phyloP scores from a whole-genome alignment of 2,329 filamentous ascomycete genomes.

The Penicillium sp. region DNA sequence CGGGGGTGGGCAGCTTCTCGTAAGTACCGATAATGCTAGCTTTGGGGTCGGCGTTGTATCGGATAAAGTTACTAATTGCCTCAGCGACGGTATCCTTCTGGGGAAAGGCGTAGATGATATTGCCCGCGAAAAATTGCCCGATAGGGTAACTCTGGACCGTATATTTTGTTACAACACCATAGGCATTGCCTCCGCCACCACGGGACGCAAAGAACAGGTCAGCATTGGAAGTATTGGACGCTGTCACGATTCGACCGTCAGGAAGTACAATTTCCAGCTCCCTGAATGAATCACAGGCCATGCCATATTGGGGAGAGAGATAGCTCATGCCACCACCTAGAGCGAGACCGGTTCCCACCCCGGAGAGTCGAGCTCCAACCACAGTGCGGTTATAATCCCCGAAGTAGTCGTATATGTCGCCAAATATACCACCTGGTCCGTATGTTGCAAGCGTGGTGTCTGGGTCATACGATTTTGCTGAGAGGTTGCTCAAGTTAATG shows the following conservation, averaged over 20 bases:
- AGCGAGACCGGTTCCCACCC: conserved; percentile 25
- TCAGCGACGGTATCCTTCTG: conserved; percentile 26
- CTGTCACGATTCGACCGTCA: conserved; percentile 14
- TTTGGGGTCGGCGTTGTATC: conserved; percentile 34
- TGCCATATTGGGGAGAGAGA: conserved; percentile 25
- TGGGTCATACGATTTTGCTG: conserved; percentile 22
- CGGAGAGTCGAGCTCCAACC: conserved; percentile 23
- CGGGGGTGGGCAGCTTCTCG: conserved; percentile 28
- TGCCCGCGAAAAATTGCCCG: conserved; percentile 27
- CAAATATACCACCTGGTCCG: conserved; percentile 23
- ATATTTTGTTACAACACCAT: conserved; percentile 25
- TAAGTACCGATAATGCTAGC: conserved; percentile 34
- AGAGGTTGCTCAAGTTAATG: conserved; percentile 23
- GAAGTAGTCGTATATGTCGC: conserved; percentile 23
- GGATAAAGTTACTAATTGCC: conserved; percentile 30
- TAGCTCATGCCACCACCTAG: conserved; percentile 27
- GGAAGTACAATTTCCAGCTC: conserved; percentile 21
- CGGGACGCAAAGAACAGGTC: conserved; percentile 23
- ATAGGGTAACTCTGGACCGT: conserved; percentile 27
- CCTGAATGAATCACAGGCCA: conserved; percentile 27
- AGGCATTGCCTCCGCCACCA: conserved; percentile 27
- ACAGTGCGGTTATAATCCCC: conserved; percentile 21
- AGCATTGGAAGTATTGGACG: conserved; percentile 9
- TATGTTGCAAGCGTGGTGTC: conserved; percentile 24
- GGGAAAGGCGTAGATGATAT: conserved; percentile 25